Evolutionary conservation across 108 stramenopile genomes (phyloP).

Genomic region (Licmophora abbreviata): DNA sequence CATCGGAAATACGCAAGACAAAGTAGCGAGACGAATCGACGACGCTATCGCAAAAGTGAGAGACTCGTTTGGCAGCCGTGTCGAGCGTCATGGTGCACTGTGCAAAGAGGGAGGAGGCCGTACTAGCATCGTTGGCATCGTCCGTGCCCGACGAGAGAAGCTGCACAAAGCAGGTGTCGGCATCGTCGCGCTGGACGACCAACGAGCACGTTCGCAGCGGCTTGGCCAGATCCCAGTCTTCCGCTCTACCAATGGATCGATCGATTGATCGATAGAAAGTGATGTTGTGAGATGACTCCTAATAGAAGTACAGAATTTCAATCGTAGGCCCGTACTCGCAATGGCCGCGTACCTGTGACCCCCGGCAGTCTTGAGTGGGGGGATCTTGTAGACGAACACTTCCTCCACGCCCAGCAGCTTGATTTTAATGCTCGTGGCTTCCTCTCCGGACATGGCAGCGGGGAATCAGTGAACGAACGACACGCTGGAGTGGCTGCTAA

Average conservation of each 20-base stretch:
- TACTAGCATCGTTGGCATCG: constrained; percentile 21
- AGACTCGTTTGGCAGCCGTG: background rate
- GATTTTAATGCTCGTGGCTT: no score
- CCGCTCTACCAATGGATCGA: constrained; percentile 38
- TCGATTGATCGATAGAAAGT: background rate
- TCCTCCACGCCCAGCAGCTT: constrained; percentile 50
- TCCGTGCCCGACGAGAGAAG: constrained; percentile 12
- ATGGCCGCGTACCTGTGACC: constrained; percentile 39
- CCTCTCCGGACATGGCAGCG: no score
- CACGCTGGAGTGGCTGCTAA: no score
- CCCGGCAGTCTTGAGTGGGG: constrained; percentile 50
- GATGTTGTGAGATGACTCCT: background rate
- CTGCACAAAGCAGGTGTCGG: constrained; percentile 24
- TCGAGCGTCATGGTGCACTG: constrained; percentile 10
- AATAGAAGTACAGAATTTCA: background rate
- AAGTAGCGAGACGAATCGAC: constrained; percentile 79
- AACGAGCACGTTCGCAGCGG: constrained; percentile 60
- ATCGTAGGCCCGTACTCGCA: background rate
- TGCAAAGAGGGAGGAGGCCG: constrained; percentile 27
- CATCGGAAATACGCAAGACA: constrained; percentile 61
- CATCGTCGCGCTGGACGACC: constrained; percentile 22
- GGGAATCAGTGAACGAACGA: no score
- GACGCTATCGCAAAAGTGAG: constrained; percentile 63
- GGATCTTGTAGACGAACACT: constrained; percentile 74
- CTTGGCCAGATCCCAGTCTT: constrained; percentile 68